A percentile compares a stretch with the other conserved stretches of the same genome.
These are phyloP conservation scores for Psidium guajava DNA, from an alignment of 345 rosid genomes.

Conservation along the genomic window DNA sequence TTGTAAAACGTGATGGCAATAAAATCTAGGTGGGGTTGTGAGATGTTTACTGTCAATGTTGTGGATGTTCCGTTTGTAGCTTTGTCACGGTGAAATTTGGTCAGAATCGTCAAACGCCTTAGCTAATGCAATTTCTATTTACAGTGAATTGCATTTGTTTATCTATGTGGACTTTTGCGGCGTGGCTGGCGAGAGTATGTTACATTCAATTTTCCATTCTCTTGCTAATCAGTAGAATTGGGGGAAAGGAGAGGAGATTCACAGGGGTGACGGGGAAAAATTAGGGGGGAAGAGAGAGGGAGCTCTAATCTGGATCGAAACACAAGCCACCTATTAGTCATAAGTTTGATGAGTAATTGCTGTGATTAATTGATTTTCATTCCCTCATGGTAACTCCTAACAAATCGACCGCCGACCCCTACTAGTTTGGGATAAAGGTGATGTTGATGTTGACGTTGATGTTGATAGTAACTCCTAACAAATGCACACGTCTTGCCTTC, in stretches of 20 bases:
- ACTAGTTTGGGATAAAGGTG: too few species aligned
- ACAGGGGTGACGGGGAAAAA: neutral
- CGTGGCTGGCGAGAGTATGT: neutral
- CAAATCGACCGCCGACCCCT: too few species aligned
- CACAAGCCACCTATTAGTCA: neutral
- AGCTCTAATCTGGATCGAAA: accelerated
- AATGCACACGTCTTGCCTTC: neutral
- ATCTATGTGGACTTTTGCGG: neutral
- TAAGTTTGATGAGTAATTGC: neutral
- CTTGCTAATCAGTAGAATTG: neutral
- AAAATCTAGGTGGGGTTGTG: neutral
- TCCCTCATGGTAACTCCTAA: neutral
- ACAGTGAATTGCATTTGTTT: neutral
- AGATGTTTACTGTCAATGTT: neutral
- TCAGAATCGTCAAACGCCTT: neutral
- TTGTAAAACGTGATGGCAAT: neutral
- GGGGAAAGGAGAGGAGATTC: neutral
- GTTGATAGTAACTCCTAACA: neutral
- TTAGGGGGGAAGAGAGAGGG: neutral
- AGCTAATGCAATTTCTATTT: neutral
- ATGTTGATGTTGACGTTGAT: too few species aligned
- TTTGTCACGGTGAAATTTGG: neutral
- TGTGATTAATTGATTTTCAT: neutral
- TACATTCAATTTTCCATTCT: neutral
- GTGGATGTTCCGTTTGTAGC: neutral